Percentiles rank a stretch among this genome's conserved stretches.
These are phyloP conservation scores for Speleostelium caveatum DNA, from an alignment of 78 protist genomes.

Conservation along the genomic window DNA sequence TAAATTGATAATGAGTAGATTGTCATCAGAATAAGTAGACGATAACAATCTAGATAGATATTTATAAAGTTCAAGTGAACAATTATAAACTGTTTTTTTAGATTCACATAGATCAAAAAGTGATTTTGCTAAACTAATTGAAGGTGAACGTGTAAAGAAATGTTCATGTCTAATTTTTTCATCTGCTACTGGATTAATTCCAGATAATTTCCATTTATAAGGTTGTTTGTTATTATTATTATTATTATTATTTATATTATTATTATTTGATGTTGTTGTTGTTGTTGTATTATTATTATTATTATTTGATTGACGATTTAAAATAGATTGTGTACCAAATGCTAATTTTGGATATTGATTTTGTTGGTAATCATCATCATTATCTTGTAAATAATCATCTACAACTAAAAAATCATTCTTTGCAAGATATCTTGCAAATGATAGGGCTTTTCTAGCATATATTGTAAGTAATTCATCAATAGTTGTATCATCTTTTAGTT, in stretches of 20 bases:
- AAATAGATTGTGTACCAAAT: not conserved
- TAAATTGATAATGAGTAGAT: slow-evolving; percentile 46
- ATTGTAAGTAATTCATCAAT: slow-evolving; percentile 20
- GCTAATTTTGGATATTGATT: not conserved
- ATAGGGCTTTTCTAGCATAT: slow-evolving; percentile 72
- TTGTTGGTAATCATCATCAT: not conserved
- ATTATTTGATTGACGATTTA: not conserved
- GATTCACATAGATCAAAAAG: slow-evolving; percentile 65
- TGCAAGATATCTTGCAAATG: slow-evolving; percentile 44
- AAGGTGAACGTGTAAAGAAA: slow-evolving; percentile 67
- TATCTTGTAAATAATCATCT: slow-evolving; percentile 40
- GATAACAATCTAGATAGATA: slow-evolving; percentile 46
- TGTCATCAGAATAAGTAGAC: slow-evolving; percentile 33
- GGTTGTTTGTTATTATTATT: slow-evolving; percentile 1
- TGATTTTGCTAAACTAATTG: slow-evolving; percentile 56
- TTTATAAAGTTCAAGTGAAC: slow-evolving; percentile 52
- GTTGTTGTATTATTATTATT: not conserved
- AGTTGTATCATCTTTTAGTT: slow-evolving; percentile 29
- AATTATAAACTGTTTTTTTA: slow-evolving; percentile 25
- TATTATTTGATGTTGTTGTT: not conserved
- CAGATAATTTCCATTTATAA: slow-evolving; percentile 36
- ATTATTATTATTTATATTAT: no score
- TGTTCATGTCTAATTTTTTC: slow-evolving; percentile 52
- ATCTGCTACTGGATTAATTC: slow-evolving; percentile 20
- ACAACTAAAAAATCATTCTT: slow-evolving; percentile 50